Base-by-base conservation (phyloP, 352 stramenopile species). In the Phytophthora lateralis region DNA sequence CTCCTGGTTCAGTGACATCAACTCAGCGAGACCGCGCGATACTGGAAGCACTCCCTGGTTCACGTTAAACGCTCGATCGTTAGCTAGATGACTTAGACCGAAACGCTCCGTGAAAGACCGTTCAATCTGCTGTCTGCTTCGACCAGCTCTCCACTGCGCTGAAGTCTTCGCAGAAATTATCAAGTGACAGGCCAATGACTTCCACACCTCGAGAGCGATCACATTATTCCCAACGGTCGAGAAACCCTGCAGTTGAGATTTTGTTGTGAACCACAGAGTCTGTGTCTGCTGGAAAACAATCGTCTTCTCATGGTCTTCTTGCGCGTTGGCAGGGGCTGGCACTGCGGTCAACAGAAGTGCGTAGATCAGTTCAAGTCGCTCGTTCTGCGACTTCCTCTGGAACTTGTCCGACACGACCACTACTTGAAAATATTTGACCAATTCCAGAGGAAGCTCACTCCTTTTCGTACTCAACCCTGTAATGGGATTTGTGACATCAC, bases 391-490 rank as follows among this genome's bases (percentile, higher is more conserved):
- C 29, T 60, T 60, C 26, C 76, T 77, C 26, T 74, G 64, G 35
- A 92, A 94, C 0, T 11, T 51, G 7, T 89, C 78, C 0, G 77
- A 82, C 3, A 89, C 75, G 20, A 92, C 35, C 2, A 72, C 49
- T 6, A 90, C 35, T 45, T 90, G 68, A 45, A 90, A 81, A 46
- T 64, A 74, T 29, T 55, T 68, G 7, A 75, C 29, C 34, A 85
- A 45, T 9, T 63, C 53, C 2, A 67, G 6, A 1, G 75, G 53
- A 17, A 89, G 24, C 46, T 78, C 67, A 14, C 52, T 76, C 35
- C 60, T 74, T 6, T 46, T 45, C 14, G 60, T 35, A 18, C 43
- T 62, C 0, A 27, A 30, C 0, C 60, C 61, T n/a, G 76, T 79
- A 44, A 86, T 68, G 11, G 76, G 76, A 26, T 88, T 86, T 4